phyloP scores from a whole-genome alignment of 495 filamentous ascomycete species.

The Trichoderma asperelloides region DNA sequence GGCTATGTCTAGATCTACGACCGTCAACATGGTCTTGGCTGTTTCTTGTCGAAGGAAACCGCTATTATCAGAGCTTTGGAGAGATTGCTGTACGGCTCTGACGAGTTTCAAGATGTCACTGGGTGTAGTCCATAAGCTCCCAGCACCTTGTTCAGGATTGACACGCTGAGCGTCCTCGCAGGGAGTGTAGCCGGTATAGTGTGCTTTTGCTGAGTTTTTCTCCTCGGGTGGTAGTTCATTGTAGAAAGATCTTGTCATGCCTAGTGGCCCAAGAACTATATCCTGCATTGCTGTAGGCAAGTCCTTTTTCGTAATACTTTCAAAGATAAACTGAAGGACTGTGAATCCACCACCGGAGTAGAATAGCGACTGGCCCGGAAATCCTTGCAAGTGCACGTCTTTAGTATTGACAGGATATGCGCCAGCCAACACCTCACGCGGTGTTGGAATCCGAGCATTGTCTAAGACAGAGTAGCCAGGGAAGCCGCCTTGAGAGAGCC shows the following conservation, averaged over 20 bases:
- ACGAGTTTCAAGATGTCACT: neutral
- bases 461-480: conserved; percentile 3
- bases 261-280: neutral
- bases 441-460: neutral
- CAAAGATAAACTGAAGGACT: neutral
- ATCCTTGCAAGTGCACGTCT: neutral
- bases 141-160: neutral
- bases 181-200: neutral
- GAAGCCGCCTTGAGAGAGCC: neutral
- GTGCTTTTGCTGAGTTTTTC: neutral
- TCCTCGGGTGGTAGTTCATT: neutral
- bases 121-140: neutral
- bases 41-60: neutral
- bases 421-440: neutral
- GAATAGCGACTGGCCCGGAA: neutral
- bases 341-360: neutral
- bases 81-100: neutral
- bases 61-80: neutral
- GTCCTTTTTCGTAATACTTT: neutral
- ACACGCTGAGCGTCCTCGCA: neutral
- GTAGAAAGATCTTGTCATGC: neutral
- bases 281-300: neutral
- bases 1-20: neutral
- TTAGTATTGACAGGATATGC: neutral
- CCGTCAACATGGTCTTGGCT: neutral